Evolutionary conservation across 805 yeast species (phyloP).

Genomic region (Metschnikowia arizonensis): DNA sequence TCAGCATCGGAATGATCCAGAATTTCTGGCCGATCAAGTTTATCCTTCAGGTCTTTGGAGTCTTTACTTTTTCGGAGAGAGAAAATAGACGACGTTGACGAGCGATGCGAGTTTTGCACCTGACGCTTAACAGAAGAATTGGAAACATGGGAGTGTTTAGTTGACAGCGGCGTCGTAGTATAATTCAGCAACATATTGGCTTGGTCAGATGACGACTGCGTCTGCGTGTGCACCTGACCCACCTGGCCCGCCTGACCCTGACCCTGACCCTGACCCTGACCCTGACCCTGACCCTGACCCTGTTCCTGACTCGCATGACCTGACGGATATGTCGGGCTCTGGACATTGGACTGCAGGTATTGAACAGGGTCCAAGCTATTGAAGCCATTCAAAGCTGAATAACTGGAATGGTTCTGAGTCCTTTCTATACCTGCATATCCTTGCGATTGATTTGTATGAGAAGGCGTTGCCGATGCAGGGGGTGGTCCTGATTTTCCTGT

Average conservation of each 20-base stretch:
- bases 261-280: too few species aligned
- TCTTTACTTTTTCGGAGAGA: constrained; percentile 30
- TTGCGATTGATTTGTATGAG: constrained; percentile 20
- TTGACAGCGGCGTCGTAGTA: too few species aligned
- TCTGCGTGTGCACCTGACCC: too few species aligned
- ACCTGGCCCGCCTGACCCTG: too few species aligned
- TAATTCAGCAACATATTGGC: too few species aligned
- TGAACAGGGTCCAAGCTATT: constrained; percentile 16
- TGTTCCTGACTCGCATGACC: too few species aligned
- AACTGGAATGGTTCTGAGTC: constrained; percentile 7
- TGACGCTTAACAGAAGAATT: constrained; percentile 1
- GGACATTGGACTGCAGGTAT: too few species aligned
- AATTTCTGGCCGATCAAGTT: constrained; percentile 6
- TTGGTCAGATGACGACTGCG: too few species aligned
- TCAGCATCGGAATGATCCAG: constrained; percentile 34
- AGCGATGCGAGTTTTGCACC: constrained; percentile 19
- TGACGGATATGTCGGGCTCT: too few species aligned
- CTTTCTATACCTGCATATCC: neutral
- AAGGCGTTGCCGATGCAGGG: constrained; percentile 18
- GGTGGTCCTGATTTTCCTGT: constrained; percentile 26
- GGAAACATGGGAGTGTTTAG: too few species aligned
- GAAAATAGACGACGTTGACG: constrained; percentile 35
- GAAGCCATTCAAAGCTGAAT: neutral
- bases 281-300: too few species aligned
- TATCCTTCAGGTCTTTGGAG: constrained; percentile 6